Evolutionary conservation across 2,329 filamentous ascomycete genomes (phyloP).

Genomic region (Penicillium sp.): DNA sequence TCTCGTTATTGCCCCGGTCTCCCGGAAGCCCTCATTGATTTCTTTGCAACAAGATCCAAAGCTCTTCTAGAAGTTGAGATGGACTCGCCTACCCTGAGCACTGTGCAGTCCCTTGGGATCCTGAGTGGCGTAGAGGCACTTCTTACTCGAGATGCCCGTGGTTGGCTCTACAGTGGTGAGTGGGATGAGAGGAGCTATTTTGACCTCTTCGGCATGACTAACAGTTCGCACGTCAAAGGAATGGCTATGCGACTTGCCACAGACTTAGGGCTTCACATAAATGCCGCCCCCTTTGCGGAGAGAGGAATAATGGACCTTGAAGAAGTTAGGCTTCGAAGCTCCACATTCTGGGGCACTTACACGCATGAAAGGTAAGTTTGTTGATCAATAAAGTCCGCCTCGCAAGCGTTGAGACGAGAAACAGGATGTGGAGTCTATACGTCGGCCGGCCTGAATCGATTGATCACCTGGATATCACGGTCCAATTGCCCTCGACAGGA

Average conservation of each 20-base stretch:
- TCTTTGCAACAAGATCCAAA: slow-evolving; percentile 27
- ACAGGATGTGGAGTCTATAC: slow-evolving; percentile 27
- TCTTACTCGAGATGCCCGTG: slow-evolving; percentile 26
- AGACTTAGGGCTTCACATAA: slow-evolving; percentile 13
- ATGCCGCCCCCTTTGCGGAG: slow-evolving; percentile 1
- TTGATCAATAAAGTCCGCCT: background rate
- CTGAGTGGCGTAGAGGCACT: slow-evolving; percentile 25
- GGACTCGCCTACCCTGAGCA: slow-evolving; percentile 26
- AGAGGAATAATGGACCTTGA: background rate
- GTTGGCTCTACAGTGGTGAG: slow-evolving; percentile 30
- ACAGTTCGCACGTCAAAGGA: slow-evolving; percentile 4
- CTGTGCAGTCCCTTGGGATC: slow-evolving; percentile 27
- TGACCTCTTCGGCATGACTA: background rate
- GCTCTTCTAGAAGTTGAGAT: slow-evolving; percentile 28
- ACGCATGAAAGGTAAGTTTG: background rate
- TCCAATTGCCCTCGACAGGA: background rate
- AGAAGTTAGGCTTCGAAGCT: background rate
- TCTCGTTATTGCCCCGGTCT: background rate
- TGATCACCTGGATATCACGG: slow-evolving; percentile 24
- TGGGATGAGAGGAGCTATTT: background rate
- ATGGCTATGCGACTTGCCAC: slow-evolving; percentile 25
- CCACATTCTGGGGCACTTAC: slow-evolving; percentile 2
- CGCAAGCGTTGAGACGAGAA: background rate
- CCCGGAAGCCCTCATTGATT: slow-evolving; percentile 12
- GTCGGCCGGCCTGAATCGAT: slow-evolving; percentile 23